Conservation (phyloP, 1,284 basidiomycete species). For the Puccinia brachypodii region DNA sequence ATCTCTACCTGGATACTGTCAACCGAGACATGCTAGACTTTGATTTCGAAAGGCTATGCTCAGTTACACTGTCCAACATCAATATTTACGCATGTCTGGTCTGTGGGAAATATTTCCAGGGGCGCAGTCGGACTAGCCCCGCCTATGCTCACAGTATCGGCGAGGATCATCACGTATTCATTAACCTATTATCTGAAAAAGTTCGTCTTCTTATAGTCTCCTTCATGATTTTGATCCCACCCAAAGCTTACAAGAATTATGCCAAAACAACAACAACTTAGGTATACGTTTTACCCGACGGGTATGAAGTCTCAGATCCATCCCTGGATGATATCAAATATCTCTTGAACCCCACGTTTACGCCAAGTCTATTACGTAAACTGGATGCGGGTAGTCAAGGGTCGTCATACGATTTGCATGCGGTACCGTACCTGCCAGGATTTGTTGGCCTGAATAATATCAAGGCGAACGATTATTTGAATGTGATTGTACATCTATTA, state of each 20-base stretch:
- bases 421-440: conserved; percentile 81
- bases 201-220: conserved; percentile 59
- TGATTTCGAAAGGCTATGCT: conserved; percentile 99
- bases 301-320: conserved; percentile 90
- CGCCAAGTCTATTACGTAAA: conserved; percentile 65
- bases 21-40: conserved; percentile 73
- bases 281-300: conserved; percentile 98
- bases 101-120: conserved; percentile 98
- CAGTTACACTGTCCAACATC: conserved; percentile 91
- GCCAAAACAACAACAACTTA: conserved; percentile 56
- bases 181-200: conserved; percentile 88
- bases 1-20: conserved; percentile 50
- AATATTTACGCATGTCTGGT: conserved; percentile 98
- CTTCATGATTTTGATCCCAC: neutral
- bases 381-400: conserved; percentile 57
- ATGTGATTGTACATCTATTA: conserved; percentile 90
- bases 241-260: neutral
- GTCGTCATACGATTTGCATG: conserved; percentile 75
- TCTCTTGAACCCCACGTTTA: conserved; percentile 81
- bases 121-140: conserved; percentile 84
- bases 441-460: conserved; percentile 98
- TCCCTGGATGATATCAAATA: conserved; percentile 91
- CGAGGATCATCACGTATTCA: conserved; percentile 96
- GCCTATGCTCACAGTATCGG: conserved; percentile 97
- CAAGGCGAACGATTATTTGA: conserved; percentile 94